Conservation (phyloP, 306 rosid genomes). For the Dalbergia cultrata region DNA sequence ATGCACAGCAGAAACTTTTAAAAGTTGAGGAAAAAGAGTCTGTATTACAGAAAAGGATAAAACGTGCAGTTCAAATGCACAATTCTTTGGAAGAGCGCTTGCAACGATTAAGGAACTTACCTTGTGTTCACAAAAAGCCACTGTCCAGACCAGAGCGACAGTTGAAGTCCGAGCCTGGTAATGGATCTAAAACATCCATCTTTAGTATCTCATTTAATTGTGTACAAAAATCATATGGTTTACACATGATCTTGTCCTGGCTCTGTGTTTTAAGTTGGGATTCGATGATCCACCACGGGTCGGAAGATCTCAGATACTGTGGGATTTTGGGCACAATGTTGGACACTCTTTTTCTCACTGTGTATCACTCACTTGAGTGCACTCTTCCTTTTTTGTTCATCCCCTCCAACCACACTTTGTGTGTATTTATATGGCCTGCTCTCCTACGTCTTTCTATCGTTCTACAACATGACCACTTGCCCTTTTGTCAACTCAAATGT, state of each 20-base stretch:
- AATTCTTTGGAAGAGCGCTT: conserved; percentile 78
- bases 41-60: conserved; percentile 65
- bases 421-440: too few relatives aligned
- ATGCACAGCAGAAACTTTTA: conserved; percentile 65
- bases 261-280: background rate
- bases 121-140: conserved; percentile 81
- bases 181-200: conserved; percentile 27
- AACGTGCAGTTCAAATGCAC: conserved; percentile 65
- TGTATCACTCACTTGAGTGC: too few relatives aligned
- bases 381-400: too few relatives aligned
- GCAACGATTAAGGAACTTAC: conserved; percentile 72
- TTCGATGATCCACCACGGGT: too few relatives aligned
- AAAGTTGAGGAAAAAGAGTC: conserved; percentile 70
- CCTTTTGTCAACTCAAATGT: too few relatives aligned
- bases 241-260: background rate
- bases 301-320: too few relatives aligned
- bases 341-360: too few relatives aligned
- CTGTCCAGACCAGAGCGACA: conserved; percentile 86
- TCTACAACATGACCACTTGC: too few relatives aligned
- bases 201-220: conserved; percentile 15
- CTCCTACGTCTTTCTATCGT: too few relatives aligned
- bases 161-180: conserved; percentile 92
- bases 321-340: too few relatives aligned
- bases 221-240: conserved; percentile 27
- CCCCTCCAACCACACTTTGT: too few relatives aligned